phyloP scores from a whole-genome alignment of 306 rosid species.

The Cicer arietinum region DNA sequence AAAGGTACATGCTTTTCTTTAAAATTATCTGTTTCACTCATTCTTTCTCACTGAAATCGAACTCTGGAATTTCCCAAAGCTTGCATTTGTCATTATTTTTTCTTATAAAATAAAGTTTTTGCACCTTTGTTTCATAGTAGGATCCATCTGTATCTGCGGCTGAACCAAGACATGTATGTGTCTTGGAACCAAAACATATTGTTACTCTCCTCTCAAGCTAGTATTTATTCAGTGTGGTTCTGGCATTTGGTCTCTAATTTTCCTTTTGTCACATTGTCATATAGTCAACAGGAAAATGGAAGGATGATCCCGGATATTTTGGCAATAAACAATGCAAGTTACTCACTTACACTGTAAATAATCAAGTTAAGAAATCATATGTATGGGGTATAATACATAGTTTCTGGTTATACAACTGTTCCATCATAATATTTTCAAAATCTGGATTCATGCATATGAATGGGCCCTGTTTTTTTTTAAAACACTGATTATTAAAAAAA shows the following conservation, averaged over 20 bases:
- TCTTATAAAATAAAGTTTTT: not conserved
- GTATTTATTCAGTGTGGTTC: not conserved
- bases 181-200: not conserved
- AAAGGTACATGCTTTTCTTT: conserved; percentile 58
- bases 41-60: conserved; percentile 24
- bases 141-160: conserved; percentile 3
- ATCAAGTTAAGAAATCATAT: too few relatives aligned
- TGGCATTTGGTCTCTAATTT: conserved; percentile 5
- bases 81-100: not conserved
- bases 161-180: not conserved
- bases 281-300: not conserved
- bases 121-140: conserved; percentile 28
- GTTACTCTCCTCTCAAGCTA: not conserved
- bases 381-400: too few relatives aligned
- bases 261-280: not conserved
- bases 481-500: too few relatives aligned
- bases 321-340: too few relatives aligned
- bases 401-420: too few relatives aligned
- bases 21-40: conserved; percentile 11
- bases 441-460: too few relatives aligned
- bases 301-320: not conserved
- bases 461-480: too few relatives aligned
- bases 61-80: conserved; percentile 13
- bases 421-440: too few relatives aligned
- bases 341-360: too few relatives aligned